A percentile compares a stretch with the other conserved stretches of the same genome.
Conservation (phyloP, 148 eudicot genomes). For the Arbutus unedo region DNA sequence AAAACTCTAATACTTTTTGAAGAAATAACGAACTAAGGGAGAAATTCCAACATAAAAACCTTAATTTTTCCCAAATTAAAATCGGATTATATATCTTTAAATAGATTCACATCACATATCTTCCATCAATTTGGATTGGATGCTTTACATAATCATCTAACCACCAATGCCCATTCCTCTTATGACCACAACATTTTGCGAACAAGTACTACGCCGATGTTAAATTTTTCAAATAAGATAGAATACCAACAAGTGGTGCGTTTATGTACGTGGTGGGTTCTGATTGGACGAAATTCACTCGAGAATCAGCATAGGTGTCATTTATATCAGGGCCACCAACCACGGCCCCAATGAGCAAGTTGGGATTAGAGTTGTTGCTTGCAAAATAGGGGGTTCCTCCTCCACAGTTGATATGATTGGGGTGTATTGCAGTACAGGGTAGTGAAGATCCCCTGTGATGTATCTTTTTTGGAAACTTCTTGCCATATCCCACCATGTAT, state of each 20-base stretch:
- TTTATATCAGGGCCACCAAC: slow-evolving; percentile 56
- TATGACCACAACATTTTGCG: not conserved
- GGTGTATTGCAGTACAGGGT: slow-evolving; percentile 41
- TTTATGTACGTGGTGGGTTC: slow-evolving; percentile 69
- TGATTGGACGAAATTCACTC: slow-evolving; percentile 31
- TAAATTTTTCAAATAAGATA: slow-evolving; percentile 42
- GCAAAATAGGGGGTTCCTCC: slow-evolving; percentile 41
- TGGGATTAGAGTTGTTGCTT: slow-evolving; percentile 43
- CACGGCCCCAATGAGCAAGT: slow-evolving; percentile 50
- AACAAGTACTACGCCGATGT: no score
- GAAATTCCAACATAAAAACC: no score
- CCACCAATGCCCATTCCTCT: not conserved
- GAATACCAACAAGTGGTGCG: slow-evolving; percentile 62
- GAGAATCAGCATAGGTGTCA: slow-evolving; percentile 40
- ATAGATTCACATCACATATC: not conserved
- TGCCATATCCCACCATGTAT: slow-evolving; percentile 69
- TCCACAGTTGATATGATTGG: slow-evolving; percentile 31
- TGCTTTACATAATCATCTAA: not conserved
- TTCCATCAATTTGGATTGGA: not conserved
- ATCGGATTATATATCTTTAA: no score
- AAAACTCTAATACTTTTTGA: no score
- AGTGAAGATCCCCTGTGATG: slow-evolving; percentile 65
- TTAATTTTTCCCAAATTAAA: no score
- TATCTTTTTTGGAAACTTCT: slow-evolving; percentile 45
- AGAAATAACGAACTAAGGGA: no score